Evolutionary conservation across 306 rosid genomes (phyloP).

Genomic region (Herpetospermum pedunculosum): DNA sequence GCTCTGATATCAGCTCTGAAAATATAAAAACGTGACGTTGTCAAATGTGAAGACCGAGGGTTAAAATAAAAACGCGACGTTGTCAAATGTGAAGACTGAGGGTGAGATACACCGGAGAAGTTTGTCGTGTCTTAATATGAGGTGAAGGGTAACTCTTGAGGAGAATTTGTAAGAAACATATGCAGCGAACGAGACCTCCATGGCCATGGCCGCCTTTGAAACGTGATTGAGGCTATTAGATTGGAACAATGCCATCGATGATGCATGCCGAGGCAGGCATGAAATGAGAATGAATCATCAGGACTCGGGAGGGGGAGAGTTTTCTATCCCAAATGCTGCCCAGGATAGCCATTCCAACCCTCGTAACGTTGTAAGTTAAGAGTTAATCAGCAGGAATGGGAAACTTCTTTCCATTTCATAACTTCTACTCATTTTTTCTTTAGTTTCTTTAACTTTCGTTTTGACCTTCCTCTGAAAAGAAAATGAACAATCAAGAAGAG

Average conservation of each 20-base stretch:
- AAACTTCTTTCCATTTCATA: neutral
- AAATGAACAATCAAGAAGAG: slow-evolving; percentile 11
- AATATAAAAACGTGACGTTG: neutral
- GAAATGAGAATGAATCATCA: neutral
- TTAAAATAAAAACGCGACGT: too few relatives aligned
- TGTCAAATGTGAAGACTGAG: neutral
- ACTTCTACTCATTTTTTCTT: slow-evolving; percentile 21
- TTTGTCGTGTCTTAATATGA: neutral
- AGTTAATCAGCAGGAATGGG: neutral
- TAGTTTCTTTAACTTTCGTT: slow-evolving; percentile 43
- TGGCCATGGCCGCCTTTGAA: neutral
- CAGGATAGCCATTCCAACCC: neutral
- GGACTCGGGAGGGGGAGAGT: neutral
- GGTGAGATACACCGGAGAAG: neutral
- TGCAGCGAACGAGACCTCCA: neutral
- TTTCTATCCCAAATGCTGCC: neutral
- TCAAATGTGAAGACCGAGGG: neutral
- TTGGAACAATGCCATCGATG: neutral
- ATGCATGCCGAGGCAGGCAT: neutral
- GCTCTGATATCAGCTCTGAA: neutral
- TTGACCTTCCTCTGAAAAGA: slow-evolving; percentile 34
- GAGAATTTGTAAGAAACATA: neutral
- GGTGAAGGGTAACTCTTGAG: neutral
- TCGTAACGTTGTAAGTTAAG: too few relatives aligned
- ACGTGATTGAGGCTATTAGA: neutral